These are phyloP conservation scores for Plasmodium gallinaceum DNA, from an alignment of 169 alveolate species.

Conservation along the genomic window DNA sequence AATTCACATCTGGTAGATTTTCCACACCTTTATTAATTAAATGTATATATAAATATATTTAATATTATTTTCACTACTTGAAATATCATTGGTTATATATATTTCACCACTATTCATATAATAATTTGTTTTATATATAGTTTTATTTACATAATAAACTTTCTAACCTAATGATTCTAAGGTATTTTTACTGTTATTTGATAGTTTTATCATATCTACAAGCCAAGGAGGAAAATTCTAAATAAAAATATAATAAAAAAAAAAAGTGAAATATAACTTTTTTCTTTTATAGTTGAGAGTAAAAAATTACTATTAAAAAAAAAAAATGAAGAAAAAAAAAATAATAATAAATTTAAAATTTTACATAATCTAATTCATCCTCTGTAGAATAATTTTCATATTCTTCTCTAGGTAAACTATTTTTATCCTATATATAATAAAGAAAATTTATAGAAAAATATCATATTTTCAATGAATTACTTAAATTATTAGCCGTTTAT, in stretches of 20 bases:
- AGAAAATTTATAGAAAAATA: not conserved
- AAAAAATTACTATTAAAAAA: not conserved
- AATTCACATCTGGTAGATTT: slow-evolving; percentile 55
- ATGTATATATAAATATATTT: not conserved
- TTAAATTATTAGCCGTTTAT: not conserved
- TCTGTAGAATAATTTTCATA: slow-evolving; percentile 21
- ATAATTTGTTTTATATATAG: not conserved
- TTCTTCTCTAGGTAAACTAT: slow-evolving; percentile 15
- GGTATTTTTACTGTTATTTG: slow-evolving; percentile 53
- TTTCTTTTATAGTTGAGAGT: not conserved
- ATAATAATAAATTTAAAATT: too few relatives aligned
- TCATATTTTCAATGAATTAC: not conserved
- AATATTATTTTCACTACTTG: not conserved
- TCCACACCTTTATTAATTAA: slow-evolving; percentile 42
- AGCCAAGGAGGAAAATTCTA: slow-evolving; percentile 76
- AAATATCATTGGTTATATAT: not conserved
- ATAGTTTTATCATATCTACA: slow-evolving; percentile 41
- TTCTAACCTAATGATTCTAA: slow-evolving; percentile 63
- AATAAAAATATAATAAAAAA: not conserved
- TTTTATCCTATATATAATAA: slow-evolving; percentile 31
- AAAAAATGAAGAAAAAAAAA: too few relatives aligned
- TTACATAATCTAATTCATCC: slow-evolving; percentile 40
- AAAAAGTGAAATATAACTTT: not conserved
- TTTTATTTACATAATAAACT: not conserved
- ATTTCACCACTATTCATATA: too few relatives aligned